phyloP scores from a whole-genome alignment of 768 basidiomycete genomes.

The Termitomyces sp. region DNA sequence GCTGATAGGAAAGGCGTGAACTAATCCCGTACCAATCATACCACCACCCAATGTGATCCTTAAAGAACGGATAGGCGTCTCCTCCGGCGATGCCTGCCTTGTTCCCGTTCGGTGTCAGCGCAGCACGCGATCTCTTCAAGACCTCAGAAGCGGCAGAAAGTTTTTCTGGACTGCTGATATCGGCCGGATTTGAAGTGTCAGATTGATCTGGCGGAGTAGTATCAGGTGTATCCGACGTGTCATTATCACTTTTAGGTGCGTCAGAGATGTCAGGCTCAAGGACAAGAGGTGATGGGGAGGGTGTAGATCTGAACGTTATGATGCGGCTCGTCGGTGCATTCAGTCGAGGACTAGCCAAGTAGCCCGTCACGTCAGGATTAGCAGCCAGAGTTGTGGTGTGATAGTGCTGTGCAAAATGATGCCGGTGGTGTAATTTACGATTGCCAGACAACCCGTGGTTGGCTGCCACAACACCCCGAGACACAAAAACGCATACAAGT shows the following conservation, averaged over 20 bases:
- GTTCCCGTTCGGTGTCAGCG: conserved; percentile 37
- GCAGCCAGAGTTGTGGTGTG: background rate
- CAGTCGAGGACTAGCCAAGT: background rate
- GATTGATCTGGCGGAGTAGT: background rate
- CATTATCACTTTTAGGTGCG: background rate
- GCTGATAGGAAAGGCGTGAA: background rate
- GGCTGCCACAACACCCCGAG: conserved; percentile 15
- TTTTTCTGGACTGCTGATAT: background rate
- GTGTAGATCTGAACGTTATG: background rate
- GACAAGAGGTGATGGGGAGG: background rate
- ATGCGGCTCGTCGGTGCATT: conserved; percentile 1
- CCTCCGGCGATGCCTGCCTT: conserved; percentile 47
- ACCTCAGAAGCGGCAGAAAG: background rate
- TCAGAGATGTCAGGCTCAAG: background rate
- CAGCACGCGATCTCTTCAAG: conserved; percentile 6
- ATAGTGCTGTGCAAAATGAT: conserved; percentile 5
- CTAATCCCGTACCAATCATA: conserved; percentile 37
- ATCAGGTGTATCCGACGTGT: background rate
- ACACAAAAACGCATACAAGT: conserved; percentile 9
- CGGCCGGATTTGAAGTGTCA: background rate
- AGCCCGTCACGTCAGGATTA: background rate
- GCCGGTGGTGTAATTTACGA: conserved; percentile 10
- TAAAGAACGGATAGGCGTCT: conserved; percentile 34
- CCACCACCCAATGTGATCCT: conserved; percentile 46
- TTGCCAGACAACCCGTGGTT: conserved; percentile 7